phyloP scores from a whole-genome alignment of 768 basidiomycete genomes.

The Auricularia auricula-judae region DNA sequence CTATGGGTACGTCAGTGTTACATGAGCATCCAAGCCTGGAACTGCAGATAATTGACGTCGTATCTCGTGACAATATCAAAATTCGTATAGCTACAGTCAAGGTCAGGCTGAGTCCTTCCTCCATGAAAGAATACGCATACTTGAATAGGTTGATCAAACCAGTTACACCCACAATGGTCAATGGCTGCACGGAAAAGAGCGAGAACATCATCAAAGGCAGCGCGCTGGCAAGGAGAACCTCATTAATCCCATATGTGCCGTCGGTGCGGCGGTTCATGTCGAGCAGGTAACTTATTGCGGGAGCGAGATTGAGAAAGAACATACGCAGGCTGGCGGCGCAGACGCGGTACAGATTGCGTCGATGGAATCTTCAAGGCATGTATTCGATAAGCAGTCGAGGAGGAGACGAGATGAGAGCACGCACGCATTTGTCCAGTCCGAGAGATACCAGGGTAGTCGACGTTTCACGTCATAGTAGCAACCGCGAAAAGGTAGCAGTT shows the following conservation, averaged over 20 bases:
- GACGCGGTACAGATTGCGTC: background rate
- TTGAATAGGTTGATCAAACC: conserved; percentile 29
- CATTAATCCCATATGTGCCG: conserved; percentile 28
- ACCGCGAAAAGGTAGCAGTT: background rate
- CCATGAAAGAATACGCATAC: background rate
- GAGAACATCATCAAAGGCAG: conserved; percentile 27
- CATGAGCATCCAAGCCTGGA: conserved; percentile 22
- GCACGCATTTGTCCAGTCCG: background rate
- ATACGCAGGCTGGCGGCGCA: background rate
- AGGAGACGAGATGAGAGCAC: background rate
- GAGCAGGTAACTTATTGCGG: background rate
- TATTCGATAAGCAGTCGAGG: background rate
- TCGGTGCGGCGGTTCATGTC: conserved; percentile 1
- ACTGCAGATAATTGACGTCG: conserved; percentile 21
- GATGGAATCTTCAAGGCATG: background rate
- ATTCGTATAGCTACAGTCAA: conserved; percentile 17
- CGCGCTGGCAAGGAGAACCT: conserved; percentile 20
- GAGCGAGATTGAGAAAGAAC: background rate
- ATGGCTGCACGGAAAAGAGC: conserved; percentile 28
- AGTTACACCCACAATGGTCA: conserved; percentile 33
- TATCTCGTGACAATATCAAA: conserved; percentile 19
- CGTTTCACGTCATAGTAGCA: background rate
- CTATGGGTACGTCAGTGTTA: background rate
- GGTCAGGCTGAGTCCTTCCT: background rate
- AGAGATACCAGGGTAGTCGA: background rate